These are phyloP conservation scores for Diacronema lutheri DNA, from an alignment of 78 protist genomes.

Conservation along the genomic window DNA sequence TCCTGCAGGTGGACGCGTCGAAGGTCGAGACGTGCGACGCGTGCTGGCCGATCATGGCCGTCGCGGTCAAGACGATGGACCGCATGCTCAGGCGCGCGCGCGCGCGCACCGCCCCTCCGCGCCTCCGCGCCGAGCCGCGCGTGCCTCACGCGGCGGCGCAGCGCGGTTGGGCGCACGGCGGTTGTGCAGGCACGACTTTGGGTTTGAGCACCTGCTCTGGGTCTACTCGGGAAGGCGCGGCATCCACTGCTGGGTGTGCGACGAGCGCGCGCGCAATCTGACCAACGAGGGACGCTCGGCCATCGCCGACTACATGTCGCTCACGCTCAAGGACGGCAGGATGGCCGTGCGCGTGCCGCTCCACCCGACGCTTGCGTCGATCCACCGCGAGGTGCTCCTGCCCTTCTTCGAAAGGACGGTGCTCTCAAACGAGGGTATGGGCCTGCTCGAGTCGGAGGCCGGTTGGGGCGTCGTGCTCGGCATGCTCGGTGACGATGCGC, in stretches of 20 bases:
- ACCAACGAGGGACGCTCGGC: constrained; percentile 41
- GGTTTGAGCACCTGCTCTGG: constrained; percentile 85
- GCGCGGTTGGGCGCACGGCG: too few relatives aligned
- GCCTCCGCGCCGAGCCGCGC: too few relatives aligned
- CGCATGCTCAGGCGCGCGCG: constrained; percentile 21
- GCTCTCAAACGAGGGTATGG: constrained; percentile 25
- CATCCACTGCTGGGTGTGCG: constrained; percentile 97
- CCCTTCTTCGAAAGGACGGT: constrained; percentile 48
- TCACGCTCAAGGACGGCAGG: background rate
- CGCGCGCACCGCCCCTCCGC: background rate
- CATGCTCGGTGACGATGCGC: background rate
- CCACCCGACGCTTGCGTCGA: constrained; percentile 28
- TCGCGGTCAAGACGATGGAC: constrained; percentile 68
- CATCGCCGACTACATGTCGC: constrained; percentile 7
- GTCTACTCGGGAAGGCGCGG: constrained; percentile 98
- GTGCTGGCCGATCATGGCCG: constrained; percentile 92
- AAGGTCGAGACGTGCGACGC: constrained; percentile 56
- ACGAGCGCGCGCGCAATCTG: constrained; percentile 75
- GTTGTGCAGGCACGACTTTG: constrained; percentile 65
- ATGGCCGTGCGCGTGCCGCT: background rate
- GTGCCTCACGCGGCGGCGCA: too few relatives aligned
- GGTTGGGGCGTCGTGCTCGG: background rate
- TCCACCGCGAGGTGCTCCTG: constrained; percentile 13
- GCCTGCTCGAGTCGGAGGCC: constrained; percentile 29
- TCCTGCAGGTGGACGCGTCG: constrained; percentile 51